Evolutionary conservation across 306 rosid species (phyloP).

Genomic region (Acacia crassicarpa): DNA sequence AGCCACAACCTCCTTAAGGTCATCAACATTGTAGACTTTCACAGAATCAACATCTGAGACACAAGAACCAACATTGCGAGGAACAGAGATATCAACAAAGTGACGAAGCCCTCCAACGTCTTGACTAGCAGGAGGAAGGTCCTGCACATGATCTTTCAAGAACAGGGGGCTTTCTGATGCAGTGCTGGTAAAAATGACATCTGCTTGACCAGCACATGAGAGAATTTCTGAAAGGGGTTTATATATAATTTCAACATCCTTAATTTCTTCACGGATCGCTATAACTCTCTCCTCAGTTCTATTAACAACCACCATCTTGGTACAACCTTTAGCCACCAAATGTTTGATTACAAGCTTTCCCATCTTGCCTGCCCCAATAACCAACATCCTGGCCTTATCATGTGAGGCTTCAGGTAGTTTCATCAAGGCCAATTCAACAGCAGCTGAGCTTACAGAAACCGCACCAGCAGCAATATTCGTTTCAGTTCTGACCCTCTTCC

Average conservation of each 20-base stretch:
- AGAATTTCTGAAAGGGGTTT: slow-evolving; percentile 89
- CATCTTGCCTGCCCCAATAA: slow-evolving; percentile 98
- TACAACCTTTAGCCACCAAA: slow-evolving; percentile 91
- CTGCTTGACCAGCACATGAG: slow-evolving; percentile 71
- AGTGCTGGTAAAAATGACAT: slow-evolving; percentile 86
- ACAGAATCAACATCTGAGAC: slow-evolving; percentile 63
- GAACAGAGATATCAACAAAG: slow-evolving; percentile 91
- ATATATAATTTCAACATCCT: slow-evolving; percentile 74
- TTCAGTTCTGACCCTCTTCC: slow-evolving; percentile 96
- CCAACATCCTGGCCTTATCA: slow-evolving; percentile 70
- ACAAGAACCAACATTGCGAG: slow-evolving; percentile 90
- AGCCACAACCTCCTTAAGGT: slow-evolving; percentile 98
- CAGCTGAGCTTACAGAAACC: slow-evolving; percentile 97
- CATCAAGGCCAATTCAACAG: slow-evolving; percentile 91
- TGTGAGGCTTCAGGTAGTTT: slow-evolving; percentile 79
- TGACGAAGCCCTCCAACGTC: slow-evolving; percentile 72
- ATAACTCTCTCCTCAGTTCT: slow-evolving; percentile 87
- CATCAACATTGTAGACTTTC: slow-evolving; percentile 84
- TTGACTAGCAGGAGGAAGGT: slow-evolving; percentile 67
- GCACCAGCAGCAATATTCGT: slow-evolving; percentile 98
- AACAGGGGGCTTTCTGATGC: slow-evolving; percentile 90
- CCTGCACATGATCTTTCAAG: slow-evolving; percentile 66
- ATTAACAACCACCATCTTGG: slow-evolving; percentile 85
- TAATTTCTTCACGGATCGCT: slow-evolving; percentile 70
- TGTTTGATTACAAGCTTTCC: slow-evolving; percentile 98